Conservation (phyloP, 306 rosid species). For the Prunus dulcis region DNA sequence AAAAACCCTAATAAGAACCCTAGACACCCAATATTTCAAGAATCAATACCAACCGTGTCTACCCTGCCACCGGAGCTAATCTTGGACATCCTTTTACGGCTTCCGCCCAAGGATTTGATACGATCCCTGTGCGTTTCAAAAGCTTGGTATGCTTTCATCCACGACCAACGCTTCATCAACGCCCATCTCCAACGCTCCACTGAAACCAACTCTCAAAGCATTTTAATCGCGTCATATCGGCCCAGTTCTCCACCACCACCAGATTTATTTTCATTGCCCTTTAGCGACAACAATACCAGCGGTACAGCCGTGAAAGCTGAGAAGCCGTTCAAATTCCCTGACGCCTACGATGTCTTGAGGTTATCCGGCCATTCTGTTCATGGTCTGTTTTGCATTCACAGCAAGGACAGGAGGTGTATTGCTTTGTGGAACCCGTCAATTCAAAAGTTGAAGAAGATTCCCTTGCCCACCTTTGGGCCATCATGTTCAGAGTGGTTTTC, state of each 20-base stretch:
- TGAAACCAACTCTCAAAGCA: background rate
- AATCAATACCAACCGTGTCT: background rate
- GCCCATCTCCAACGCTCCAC: background rate
- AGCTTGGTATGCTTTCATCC: background rate
- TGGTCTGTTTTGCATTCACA: background rate
- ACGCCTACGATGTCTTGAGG: accelerated
- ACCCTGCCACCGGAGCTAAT: background rate
- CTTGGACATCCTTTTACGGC: background rate
- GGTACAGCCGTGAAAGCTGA: background rate
- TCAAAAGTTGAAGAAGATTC: background rate
- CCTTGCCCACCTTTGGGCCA: background rate
- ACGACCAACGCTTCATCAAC: background rate
- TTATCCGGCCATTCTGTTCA: background rate
- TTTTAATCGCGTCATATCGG: background rate
- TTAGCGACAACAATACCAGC: background rate
- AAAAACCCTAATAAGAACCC: background rate
- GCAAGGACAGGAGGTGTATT: background rate
- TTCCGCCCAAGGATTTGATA: background rate
- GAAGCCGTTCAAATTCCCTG: background rate
- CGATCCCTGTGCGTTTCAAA: background rate
- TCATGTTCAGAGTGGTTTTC: background rate
- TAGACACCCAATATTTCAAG: background rate
- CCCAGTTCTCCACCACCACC: too few relatives aligned
- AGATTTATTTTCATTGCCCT: background rate
- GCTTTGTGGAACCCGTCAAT: background rate